Evolutionary conservation across 257 asterid species (phyloP).

Genomic region (Scutellaria barbata): DNA sequence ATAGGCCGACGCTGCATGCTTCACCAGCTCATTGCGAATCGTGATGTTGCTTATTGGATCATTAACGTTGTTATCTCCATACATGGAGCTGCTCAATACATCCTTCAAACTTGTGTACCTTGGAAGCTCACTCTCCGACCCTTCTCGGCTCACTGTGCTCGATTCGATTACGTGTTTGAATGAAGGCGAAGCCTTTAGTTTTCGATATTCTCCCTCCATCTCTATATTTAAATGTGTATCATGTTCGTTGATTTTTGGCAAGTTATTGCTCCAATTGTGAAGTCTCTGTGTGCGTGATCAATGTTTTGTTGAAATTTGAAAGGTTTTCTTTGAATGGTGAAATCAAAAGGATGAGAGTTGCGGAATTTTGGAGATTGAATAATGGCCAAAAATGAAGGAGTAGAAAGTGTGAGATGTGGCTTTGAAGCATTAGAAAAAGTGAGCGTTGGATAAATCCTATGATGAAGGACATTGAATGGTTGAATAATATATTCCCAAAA

Average conservation of each 20-base stretch:
- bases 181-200: constrained; percentile 40
- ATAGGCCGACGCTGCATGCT: constrained; percentile 75
- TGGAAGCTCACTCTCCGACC: constrained; percentile 36
- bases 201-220: constrained; percentile 38
- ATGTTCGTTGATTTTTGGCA: background rate
- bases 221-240: background rate
- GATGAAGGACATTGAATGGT: constrained; percentile 39
- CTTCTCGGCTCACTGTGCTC: constrained; percentile 28
- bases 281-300: background rate
- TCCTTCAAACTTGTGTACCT: constrained; percentile 66
- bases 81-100: constrained; percentile 40
- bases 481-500: background rate
- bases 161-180: constrained; percentile 41
- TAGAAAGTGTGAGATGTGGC: constrained; percentile 12
- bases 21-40: constrained; percentile 63
- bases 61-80: background rate
- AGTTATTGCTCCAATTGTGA: too few relatives aligned
- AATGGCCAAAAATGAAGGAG: constrained; percentile 16
- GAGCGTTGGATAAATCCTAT: constrained; percentile 35
- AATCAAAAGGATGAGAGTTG: constrained; percentile 11
- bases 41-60: constrained; percentile 35
- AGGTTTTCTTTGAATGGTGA: constrained; percentile 18
- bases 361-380: constrained; percentile 25
- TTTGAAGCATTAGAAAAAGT: constrained; percentile 16
- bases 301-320: constrained; percentile 10